These are phyloP conservation scores for Colletotrichum nymphaeae DNA, from an alignment of 2,329 filamentous ascomycete species.

Conservation along the genomic window DNA sequence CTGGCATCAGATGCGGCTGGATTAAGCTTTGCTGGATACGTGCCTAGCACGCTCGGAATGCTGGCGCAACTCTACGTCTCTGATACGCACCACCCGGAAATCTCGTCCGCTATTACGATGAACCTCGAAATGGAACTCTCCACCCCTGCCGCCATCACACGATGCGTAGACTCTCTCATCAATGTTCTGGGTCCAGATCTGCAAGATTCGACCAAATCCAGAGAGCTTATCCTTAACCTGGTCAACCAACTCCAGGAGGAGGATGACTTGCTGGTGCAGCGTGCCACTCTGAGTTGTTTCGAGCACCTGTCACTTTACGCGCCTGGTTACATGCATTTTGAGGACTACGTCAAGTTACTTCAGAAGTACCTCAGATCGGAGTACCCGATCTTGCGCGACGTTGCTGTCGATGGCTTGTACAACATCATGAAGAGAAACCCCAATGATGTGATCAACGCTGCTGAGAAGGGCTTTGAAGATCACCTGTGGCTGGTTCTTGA, in stretches of 20 bases:
- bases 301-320: conserved; percentile 95
- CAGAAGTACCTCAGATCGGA: conserved; percentile 81
- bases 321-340: conserved; percentile 86
- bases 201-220: conserved; percentile 90
- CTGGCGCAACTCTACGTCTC: conserved; percentile 91
- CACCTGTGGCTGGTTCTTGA: conserved; percentile 93
- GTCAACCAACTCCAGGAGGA: conserved; percentile 84
- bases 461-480: conserved; percentile 84
- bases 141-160: conserved; percentile 83
- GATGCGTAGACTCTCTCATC: conserved; percentile 93
- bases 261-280: conserved; percentile 72
- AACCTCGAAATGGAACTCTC: conserved; percentile 90
- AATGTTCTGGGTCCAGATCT: conserved; percentile 96
- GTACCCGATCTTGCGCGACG: conserved; percentile 77
- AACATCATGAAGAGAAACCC: conserved; percentile 96
- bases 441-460: conserved; percentile 81
- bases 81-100: conserved; percentile 90
- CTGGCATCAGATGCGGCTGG: conserved; percentile 92
- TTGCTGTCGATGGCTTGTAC: conserved; percentile 88
- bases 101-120: conserved; percentile 82
- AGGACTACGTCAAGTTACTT: conserved; percentile 83
- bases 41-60: conserved; percentile 92
- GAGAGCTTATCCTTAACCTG: conserved; percentile 89
- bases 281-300: conserved; percentile 83
- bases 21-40: conserved; percentile 89